Conservation (phyloP, 345 rosid species). For the Pistacia atlantica region DNA sequence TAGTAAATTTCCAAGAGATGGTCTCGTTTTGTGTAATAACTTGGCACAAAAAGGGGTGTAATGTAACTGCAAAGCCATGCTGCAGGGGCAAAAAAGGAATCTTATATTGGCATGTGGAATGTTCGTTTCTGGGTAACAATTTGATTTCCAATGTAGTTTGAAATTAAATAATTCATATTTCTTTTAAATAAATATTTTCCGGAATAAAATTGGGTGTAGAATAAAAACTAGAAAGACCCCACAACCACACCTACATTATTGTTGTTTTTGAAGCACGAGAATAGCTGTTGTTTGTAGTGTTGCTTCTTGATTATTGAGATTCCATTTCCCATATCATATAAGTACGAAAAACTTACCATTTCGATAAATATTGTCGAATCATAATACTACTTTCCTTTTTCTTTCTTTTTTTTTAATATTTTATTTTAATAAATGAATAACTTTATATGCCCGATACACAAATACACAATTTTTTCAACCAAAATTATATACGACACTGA, state of each 20-base stretch:
- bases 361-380: too few relatives aligned
- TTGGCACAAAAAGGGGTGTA: not conserved
- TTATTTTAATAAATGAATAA: too few relatives aligned
- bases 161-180: not conserved
- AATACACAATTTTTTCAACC: too few relatives aligned
- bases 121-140: slow-evolving; percentile 18
- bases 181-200: too few relatives aligned
- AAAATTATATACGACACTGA: too few relatives aligned
- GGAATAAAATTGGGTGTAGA: not conserved
- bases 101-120: slow-evolving; percentile 19
- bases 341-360: too few relatives aligned
- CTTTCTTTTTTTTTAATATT: too few relatives aligned
- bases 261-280: slow-evolving; percentile 11
- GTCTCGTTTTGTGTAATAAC: not conserved
- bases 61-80: not conserved
- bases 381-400: too few relatives aligned
- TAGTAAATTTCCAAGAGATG: not conserved
- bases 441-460: too few relatives aligned
- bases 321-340: not conserved
- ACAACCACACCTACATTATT: slow-evolving; percentile 20
- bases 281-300: not conserved
- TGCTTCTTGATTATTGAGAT: slow-evolving; percentile 12
- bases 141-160: not conserved
- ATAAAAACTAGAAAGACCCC: not conserved
- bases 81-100: not conserved